phyloP scores from a whole-genome alignment of 306 rosid genomes.

The Vigna hirtella region DNA sequence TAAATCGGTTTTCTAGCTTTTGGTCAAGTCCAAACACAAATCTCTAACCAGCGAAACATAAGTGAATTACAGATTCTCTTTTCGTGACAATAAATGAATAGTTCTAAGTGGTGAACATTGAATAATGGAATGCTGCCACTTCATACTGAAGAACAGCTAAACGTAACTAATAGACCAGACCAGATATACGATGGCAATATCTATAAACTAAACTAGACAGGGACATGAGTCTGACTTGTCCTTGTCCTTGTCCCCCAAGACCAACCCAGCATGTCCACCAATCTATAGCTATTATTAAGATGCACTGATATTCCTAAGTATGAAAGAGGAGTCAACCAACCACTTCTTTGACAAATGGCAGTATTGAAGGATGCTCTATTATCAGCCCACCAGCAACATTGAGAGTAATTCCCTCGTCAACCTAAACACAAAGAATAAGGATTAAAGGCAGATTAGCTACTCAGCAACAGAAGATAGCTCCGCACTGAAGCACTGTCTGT shows the following conservation, averaged over 20 bases:
- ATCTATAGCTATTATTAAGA: slow-evolving; percentile 18
- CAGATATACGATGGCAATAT: slow-evolving; percentile 14
- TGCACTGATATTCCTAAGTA: slow-evolving; percentile 16
- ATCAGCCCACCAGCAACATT: slow-evolving; percentile 92
- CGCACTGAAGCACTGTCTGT: not conserved
- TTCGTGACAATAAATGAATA: not conserved
- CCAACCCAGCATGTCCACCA: slow-evolving; percentile 22
- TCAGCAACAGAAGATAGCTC: slow-evolving; percentile 22
- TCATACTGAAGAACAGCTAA: slow-evolving; percentile 25
- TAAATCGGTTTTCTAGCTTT: too few relatives aligned
- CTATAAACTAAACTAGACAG: slow-evolving; percentile 32
- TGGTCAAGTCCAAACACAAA: slow-evolving; percentile 12
- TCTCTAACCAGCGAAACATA: slow-evolving; percentile 35
- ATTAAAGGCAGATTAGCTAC: slow-evolving; percentile 10
- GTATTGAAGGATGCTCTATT: slow-evolving; percentile 86
- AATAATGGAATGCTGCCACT: slow-evolving; percentile 31
- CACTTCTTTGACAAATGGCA: slow-evolving; percentile 86
- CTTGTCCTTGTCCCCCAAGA: slow-evolving; percentile 27
- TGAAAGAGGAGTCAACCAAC: slow-evolving; percentile 63
- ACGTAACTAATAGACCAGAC: not conserved
- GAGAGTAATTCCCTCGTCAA: slow-evolving; percentile 89
- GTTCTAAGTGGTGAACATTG: not conserved
- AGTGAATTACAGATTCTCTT: slow-evolving; percentile 1
- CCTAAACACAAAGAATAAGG: slow-evolving; percentile 48
- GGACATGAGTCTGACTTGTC: slow-evolving; percentile 21